Percentiles rank a stretch among this genome's conserved stretches.
Evolutionary conservation across 2,329 filamentous ascomycete genomes (phyloP).

Genomic region (Ophiognomonia clavigignenti-juglandacearum): DNA sequence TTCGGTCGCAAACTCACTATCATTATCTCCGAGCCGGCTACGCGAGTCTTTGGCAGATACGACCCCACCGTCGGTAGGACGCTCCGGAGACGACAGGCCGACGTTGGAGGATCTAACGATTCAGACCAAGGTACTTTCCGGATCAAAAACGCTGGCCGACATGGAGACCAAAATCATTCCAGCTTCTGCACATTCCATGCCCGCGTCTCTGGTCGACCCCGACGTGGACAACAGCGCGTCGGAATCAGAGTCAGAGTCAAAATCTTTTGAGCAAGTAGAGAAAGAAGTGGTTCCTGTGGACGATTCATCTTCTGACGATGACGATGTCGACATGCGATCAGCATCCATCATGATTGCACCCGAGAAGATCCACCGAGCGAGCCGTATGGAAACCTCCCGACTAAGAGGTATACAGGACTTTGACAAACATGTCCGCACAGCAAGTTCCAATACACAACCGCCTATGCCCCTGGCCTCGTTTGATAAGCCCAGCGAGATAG

Average conservation of each 20-base stretch:
- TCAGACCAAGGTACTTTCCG: conserved; percentile 14
- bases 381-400: conserved; percentile 19
- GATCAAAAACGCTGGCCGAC: conserved; percentile 15
- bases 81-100: conserved; percentile 1
- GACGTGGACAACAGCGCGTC: conserved; percentile 2
- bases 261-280: not conserved
- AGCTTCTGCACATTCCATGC: conserved; percentile 13
- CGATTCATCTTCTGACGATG: conserved; percentile 4
- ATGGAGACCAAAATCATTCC: conserved; percentile 13
- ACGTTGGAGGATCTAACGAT: conserved; percentile 10
- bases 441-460: conserved; percentile 15
- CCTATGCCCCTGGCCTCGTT: conserved; percentile 2
- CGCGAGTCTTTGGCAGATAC: conserved; percentile 9
- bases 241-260: not conserved
- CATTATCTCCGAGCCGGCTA: conserved; percentile 10
- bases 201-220: conserved; percentile 10
- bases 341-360: conserved; percentile 21
- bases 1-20: conserved; percentile 14
- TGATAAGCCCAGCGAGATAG: conserved; percentile 26
- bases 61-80: not conserved
- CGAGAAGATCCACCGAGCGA: conserved; percentile 21
- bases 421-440: conserved; percentile 19
- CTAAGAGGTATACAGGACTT: conserved; percentile 6
- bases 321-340: conserved; percentile 11
- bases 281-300: not conserved